phyloP scores from a whole-genome alignment of 345 rosid species.

The Abelmoschus esculentus region DNA sequence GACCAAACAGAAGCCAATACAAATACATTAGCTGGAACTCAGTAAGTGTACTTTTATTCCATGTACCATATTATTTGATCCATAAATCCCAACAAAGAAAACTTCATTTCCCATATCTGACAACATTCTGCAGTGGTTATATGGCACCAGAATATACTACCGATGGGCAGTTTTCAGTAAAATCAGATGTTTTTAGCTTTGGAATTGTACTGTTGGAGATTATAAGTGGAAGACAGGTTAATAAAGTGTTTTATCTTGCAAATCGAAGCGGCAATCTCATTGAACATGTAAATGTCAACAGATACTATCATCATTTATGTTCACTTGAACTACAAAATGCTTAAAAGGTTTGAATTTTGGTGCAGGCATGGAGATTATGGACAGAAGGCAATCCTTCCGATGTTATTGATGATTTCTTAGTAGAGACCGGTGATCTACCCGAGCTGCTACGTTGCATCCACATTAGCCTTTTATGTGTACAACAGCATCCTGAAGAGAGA shows the following conservation, averaged over 20 bases:
- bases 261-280: background rate
- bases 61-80: background rate
- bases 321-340: constrained; percentile 21
- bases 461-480: constrained; percentile 38
- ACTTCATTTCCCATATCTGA: background rate
- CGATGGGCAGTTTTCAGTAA: background rate
- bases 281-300: background rate
- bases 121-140: constrained; percentile 2
- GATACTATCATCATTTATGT: background rate
- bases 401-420: constrained; percentile 20
- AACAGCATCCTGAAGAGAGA: constrained; percentile 33
- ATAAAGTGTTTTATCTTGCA: constrained; percentile 12
- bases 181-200: background rate
- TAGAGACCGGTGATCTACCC: constrained; percentile 5
- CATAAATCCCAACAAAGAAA: background rate
- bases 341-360: constrained; percentile 13
- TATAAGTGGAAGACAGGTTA: background rate
- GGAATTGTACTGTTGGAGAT: constrained; percentile 8
- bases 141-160: constrained; percentile 12
- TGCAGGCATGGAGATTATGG: constrained; percentile 33
- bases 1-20: constrained; percentile 12
- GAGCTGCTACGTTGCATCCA: constrained; percentile 32
- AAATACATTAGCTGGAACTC: constrained; percentile 12
- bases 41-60: background rate
- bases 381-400: constrained; percentile 23